Conservation (phyloP, 2,329 filamentous ascomycete genomes). For the Aspergillus ustus region DNA sequence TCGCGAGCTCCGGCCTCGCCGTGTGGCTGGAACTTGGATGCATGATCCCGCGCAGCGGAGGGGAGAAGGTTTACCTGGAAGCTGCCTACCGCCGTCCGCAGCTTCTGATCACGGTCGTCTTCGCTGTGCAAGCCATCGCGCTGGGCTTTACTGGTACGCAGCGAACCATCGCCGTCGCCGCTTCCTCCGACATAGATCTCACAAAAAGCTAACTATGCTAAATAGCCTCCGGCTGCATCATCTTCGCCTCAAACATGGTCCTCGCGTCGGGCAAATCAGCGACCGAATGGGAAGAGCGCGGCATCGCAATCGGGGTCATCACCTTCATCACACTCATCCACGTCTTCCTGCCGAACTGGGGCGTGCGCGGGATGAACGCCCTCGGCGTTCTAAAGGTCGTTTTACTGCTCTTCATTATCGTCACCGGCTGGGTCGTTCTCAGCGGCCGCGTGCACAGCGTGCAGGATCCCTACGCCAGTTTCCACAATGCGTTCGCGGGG, state of each 20-base stretch:
- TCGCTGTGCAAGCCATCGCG: constrained; percentile 6
- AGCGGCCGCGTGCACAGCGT: constrained; percentile 39
- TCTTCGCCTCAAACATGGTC: constrained; percentile 24
- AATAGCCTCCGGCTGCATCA: constrained; percentile 6
- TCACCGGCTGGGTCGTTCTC: constrained; percentile 47
- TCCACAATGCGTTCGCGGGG: constrained; percentile 25
- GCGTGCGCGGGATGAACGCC: constrained; percentile 48
- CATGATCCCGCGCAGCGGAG: constrained; percentile 51
- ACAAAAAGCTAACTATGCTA: background rate
- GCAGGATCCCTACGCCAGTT: constrained; percentile 46
- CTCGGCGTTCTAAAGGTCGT: constrained; percentile 53
- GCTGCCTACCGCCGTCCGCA: background rate
- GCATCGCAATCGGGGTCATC: constrained; percentile 33
- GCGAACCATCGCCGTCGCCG: background rate
- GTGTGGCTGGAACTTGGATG: constrained; percentile 55
- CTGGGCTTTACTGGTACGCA: constrained; percentile 7
- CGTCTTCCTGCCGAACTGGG: constrained; percentile 45
- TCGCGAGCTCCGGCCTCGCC: constrained; percentile 52
- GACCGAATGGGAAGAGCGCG: constrained; percentile 33
- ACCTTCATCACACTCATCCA: constrained; percentile 48
- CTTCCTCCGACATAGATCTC: background rate
- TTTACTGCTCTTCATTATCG: constrained; percentile 49
- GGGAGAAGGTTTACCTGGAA: constrained; percentile 56
- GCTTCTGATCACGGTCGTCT: constrained; percentile 4
- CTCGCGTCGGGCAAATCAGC: constrained; percentile 27